These are phyloP conservation scores for Colletotrichum cordylinicola DNA, from an alignment of 2,329 filamentous ascomycete species.

Conservation along the genomic window DNA sequence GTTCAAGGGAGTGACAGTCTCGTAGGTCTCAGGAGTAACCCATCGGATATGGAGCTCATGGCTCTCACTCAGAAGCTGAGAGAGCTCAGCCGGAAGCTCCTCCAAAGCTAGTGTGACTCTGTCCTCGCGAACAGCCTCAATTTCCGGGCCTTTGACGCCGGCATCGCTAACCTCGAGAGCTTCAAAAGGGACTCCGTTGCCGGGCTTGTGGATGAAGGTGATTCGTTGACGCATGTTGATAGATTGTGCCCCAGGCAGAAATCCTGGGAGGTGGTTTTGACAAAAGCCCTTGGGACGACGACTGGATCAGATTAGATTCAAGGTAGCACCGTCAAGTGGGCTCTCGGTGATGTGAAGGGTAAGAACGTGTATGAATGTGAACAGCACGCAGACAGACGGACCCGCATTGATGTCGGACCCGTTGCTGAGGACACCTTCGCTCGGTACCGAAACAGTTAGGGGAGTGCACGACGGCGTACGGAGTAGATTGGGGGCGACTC, in stretches of 20 bases:
- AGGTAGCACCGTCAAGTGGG: neutral
- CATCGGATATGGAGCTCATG: slow-evolving; percentile 82
- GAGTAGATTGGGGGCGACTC: neutral
- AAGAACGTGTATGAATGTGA: neutral
- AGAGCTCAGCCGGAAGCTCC: slow-evolving; percentile 75
- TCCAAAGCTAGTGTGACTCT: slow-evolving; percentile 74
- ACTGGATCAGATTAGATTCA: neutral
- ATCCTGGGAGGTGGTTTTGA: neutral
- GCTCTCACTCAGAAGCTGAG: slow-evolving; percentile 64
- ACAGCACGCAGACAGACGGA: neutral
- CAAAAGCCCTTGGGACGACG: neutral
- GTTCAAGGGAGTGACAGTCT: slow-evolving; percentile 71
- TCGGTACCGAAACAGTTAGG: neutral
- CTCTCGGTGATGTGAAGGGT: slow-evolving; percentile 1
- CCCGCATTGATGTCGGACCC: neutral
- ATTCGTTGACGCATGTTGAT: slow-evolving; percentile 76
- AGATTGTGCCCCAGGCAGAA: neutral
- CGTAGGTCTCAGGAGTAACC: slow-evolving; percentile 65
- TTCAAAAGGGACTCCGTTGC: slow-evolving; percentile 68
- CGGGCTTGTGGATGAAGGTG: slow-evolving; percentile 76
- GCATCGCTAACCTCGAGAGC: slow-evolving; percentile 63
- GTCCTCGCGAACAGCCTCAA: slow-evolving; percentile 79
- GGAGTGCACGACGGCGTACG: neutral
- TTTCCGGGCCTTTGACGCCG: slow-evolving; percentile 58
- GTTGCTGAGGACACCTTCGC: slow-evolving; percentile 12